phyloP scores from a whole-genome alignment of 2,329 filamentous ascomycete genomes.

The Colletotrichum incanum region DNA sequence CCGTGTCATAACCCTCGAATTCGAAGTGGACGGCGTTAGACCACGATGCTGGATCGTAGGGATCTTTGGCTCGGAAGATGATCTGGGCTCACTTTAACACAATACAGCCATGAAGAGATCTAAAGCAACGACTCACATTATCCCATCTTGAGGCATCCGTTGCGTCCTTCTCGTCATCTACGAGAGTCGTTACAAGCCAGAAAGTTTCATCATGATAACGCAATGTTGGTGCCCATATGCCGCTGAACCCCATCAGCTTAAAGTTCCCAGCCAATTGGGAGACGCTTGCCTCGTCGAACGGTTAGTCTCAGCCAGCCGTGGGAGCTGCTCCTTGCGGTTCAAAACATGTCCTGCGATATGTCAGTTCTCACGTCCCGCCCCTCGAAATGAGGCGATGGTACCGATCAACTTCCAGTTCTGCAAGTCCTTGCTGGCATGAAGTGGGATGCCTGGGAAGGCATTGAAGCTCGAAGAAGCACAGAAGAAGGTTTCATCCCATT shows the following conservation, averaged over 20 bases:
- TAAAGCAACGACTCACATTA: slow-evolving; percentile 52
- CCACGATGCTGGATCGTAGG: slow-evolving; percentile 46
- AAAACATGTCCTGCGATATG: slow-evolving; percentile 55
- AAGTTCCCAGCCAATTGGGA: too few species aligned
- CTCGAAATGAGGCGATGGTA: neutral
- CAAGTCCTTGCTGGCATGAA: slow-evolving; percentile 68
- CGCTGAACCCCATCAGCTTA: slow-evolving; percentile 49
- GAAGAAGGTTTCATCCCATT: slow-evolving; percentile 62
- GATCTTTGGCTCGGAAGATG: slow-evolving; percentile 40
- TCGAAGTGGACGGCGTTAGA: slow-evolving; percentile 47
- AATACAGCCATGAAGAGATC: neutral
- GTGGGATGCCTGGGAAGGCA: slow-evolving; percentile 66
- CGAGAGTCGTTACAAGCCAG: slow-evolving; percentile 46
- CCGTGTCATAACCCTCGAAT: slow-evolving; percentile 50
- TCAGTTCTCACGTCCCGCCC: neutral
- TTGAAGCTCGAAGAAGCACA: slow-evolving; percentile 68
- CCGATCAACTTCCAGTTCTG: slow-evolving; percentile 61
- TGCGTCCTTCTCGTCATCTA: slow-evolving; percentile 23
- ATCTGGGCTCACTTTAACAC: slow-evolving; percentile 16
- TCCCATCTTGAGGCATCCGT: slow-evolving; percentile 26
- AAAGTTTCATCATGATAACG: slow-evolving; percentile 60
- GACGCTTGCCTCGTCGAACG: slow-evolving; percentile 18
- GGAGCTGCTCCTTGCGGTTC: slow-evolving; percentile 59
- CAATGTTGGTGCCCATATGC: slow-evolving; percentile 65
- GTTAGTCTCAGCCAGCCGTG: slow-evolving; percentile 47